Evolutionary conservation across 345 rosid species (phyloP), one percentile per base, ranked within the genome.

Genomic region (Citrus medica): DNA sequence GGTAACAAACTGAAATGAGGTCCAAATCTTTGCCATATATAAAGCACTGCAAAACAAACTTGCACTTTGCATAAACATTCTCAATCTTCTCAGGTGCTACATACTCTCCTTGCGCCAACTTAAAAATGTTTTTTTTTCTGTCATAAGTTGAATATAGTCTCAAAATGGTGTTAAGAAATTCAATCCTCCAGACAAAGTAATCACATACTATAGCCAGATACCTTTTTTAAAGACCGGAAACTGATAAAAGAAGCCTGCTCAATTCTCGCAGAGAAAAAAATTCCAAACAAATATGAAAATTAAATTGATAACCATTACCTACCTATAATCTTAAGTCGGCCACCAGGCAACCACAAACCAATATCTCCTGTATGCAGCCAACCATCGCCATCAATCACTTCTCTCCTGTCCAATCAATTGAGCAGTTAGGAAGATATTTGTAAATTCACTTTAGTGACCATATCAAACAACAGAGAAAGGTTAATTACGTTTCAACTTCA

Each of bases 301-400:
- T 9, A 71, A 63, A 51, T 69, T 56, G 25, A 37, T 5, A 62
- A 58, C 16, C 25, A 24, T 79, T 72, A 74, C 63, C 73, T 82
- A 79, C 94, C 99, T 61, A 96, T 90, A 76, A 96, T 96, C 91
- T 94, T 92, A 48, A 94, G 88, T 77, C 92, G 99, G 67, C 99
- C 99, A 77, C 93, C 95, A 24, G 90, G 88, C 24, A 92, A 76
- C 99, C 98, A 96, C 74, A 86, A 82, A 65, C 98, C 98, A 59
- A 96, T 90, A 62, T 94, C 99, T 79, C 98, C 99, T 2, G 98
- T 90, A 78, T 94, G 99, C 78, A 96, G 88, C 99, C 99, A 94
- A 81, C 94, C 93, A 51, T 92, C 98, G 76, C 86, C 94, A 86
- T 94, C 98, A 55, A 92, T 76, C 55, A 90, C 94, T 81, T 96